Evolutionary conservation across 129 eudicot species (phyloP), one percentile per base, ranked within the genome.

Genomic region (Chrysanthemum seticuspe): DNA sequence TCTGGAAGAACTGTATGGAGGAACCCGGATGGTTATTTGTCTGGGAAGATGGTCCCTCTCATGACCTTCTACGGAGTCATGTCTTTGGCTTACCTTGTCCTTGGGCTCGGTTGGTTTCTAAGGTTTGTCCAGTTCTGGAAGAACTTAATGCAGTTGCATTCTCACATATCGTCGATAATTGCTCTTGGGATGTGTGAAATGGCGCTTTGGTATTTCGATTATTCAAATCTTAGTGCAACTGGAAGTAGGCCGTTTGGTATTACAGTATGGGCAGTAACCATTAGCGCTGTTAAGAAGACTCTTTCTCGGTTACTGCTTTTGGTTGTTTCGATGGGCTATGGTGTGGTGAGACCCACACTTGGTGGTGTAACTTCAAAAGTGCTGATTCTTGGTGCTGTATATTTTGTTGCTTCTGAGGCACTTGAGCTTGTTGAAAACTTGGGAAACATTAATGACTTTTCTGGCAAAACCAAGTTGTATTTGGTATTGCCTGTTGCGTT

Each of bases 141-240:
- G 60, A 87, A 88, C 55, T 79, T 86, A 44, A 88, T 83, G 84
- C 89, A 81, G 80, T 71, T 88, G 58, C 96, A 88, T 76, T 88
- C 83, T 65, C 87, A 88, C 72, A 88, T 88, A 52, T 83, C 96
- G 0, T 80, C 84, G 66, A 89, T 88, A 18, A 86, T 88, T 81
- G 91, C 96, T 63, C 96, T 88, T 56, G 96, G 96, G 56, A 88
- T 88, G 91, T 80, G 86, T 69, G 96, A 88, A 82, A 86, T 81
- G 82, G 87, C 89, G 2, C 76, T 88, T 72, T 88, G 96, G 91
- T 88, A 85, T 77, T 88, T 81, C 72, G 96, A 88, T 60, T 88
- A 88, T 86, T 81, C 89, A 29, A 88, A 86, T 78, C 88, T 88
- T 45, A 79, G 86, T 69, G 71, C 70, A 29, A 88, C 96, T 10